phyloP scores from a whole-genome alignment of 164 flowering plant species.

The Kingdonia uniflora region DNA sequence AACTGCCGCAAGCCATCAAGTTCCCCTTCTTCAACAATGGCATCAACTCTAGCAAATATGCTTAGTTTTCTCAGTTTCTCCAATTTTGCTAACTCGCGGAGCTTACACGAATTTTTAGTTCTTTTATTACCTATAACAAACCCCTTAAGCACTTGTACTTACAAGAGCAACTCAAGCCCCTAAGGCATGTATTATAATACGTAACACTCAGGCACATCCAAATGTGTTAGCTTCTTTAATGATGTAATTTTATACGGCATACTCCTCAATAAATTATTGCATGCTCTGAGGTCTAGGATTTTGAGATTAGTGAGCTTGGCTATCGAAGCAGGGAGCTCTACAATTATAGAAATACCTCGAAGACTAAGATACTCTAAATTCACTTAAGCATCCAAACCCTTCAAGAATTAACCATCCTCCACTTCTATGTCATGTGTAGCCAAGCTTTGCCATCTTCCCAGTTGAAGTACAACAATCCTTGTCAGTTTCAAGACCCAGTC shows the following conservation, averaged over 20 bases:
- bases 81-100: constrained; percentile 17
- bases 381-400: constrained; percentile 5
- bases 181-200: constrained; percentile 24
- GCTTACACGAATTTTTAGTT: constrained; percentile 7
- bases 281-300: constrained; percentile 32
- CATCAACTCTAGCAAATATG: constrained; percentile 12
- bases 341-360: constrained; percentile 34
- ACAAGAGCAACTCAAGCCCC: constrained; percentile 15
- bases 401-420: constrained; percentile 15
- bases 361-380: constrained; percentile 27
- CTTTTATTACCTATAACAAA: constrained; percentile 18
- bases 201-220: constrained; percentile 45
- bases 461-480: constrained; percentile 15
- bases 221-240: constrained; percentile 25
- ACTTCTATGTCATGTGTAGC: constrained; percentile 26
- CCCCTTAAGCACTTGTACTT: constrained; percentile 40
- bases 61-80: constrained; percentile 23
- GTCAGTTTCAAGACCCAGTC: constrained; percentile 11
- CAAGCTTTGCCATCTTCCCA: constrained; percentile 32
- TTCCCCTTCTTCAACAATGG: background rate
- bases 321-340: constrained; percentile 18
- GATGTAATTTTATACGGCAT: constrained; percentile 14
- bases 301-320: constrained; percentile 12
- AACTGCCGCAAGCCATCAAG: constrained; percentile 1
- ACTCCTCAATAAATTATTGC: constrained; percentile 23